These are phyloP conservation scores for Ophiostoma montium DNA, from an alignment of 2,329 filamentous ascomycete species.

Conservation along the genomic window DNA sequence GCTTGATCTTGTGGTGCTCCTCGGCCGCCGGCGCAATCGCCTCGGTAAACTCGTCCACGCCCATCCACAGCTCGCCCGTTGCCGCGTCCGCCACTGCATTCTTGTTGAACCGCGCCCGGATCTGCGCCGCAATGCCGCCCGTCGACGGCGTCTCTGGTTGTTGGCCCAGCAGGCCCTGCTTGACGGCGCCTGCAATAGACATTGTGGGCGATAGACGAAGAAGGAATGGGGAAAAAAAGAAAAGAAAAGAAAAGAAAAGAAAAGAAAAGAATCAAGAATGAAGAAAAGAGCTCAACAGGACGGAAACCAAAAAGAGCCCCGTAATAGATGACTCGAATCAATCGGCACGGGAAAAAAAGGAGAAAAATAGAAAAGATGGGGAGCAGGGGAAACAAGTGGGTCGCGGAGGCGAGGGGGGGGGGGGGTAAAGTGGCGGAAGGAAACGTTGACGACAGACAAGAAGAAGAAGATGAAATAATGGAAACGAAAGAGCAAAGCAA, in stretches of 20 bases:
- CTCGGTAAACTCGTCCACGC: constrained; percentile 74
- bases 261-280: background rate
- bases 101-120: constrained; percentile 60
- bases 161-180: constrained; percentile 61
- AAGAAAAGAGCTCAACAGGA: background rate
- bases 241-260: background rate
- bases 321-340: background rate
- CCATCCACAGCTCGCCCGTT: constrained; percentile 67
- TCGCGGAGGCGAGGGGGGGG: background rate
- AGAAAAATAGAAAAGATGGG: constrained; percentile 1
- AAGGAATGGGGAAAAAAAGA: background rate
- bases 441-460: background rate
- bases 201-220: background rate
- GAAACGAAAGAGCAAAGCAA: background rate
- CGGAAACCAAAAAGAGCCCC: background rate
- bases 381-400: no score
- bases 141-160: constrained; percentile 20
- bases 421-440: background rate
- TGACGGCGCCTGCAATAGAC: constrained; percentile 53
- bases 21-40: constrained; percentile 76
- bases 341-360: background rate
- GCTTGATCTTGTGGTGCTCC: constrained; percentile 96
- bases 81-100: constrained; percentile 63
- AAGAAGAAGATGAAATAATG: background rate
- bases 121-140: constrained; percentile 56